Evolutionary conservation across 306 rosid genomes (phyloP).

Genomic region (Sindora glabra): DNA sequence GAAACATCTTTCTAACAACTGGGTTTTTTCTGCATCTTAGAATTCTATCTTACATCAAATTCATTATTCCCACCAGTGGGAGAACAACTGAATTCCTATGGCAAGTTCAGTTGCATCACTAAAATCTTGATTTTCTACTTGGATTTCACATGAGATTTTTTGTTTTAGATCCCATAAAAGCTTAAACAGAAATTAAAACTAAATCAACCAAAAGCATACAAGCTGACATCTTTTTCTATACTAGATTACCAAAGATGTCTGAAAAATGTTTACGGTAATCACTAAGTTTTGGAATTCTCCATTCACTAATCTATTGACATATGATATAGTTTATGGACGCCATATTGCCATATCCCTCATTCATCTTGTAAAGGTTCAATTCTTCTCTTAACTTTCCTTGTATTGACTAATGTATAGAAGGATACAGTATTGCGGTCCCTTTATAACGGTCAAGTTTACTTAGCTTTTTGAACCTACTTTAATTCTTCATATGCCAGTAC

Average conservation of each 20-base stretch:
- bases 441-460: too few relatives aligned
- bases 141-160: slow-evolving; percentile 3
- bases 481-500: too few relatives aligned
- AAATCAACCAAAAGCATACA: not conserved
- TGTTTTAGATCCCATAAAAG: not conserved
- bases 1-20: slow-evolving; percentile 18
- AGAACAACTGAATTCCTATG: slow-evolving; percentile 5
- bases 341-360: too few relatives aligned
- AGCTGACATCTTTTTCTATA: not conserved
- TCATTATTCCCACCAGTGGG: slow-evolving; percentile 2
- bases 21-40: not conserved
- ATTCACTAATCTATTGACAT: too few relatives aligned
- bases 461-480: too few relatives aligned
- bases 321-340: too few relatives aligned
- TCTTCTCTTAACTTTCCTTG: too few relatives aligned
- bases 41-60: not conserved
- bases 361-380: too few relatives aligned
- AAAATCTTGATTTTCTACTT: not conserved
- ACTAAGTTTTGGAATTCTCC: too few relatives aligned
- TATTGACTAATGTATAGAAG: too few relatives aligned
- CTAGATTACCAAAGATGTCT: slow-evolving; percentile 4
- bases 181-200: not conserved
- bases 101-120: not conserved
- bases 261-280: too few relatives aligned
- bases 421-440: too few relatives aligned